A percentile compares a stretch with the other conserved stretches of the same genome.
phyloP scores from a whole-genome alignment of 2,329 filamentous ascomycete species.

The Sporothrix variecibatus region DNA sequence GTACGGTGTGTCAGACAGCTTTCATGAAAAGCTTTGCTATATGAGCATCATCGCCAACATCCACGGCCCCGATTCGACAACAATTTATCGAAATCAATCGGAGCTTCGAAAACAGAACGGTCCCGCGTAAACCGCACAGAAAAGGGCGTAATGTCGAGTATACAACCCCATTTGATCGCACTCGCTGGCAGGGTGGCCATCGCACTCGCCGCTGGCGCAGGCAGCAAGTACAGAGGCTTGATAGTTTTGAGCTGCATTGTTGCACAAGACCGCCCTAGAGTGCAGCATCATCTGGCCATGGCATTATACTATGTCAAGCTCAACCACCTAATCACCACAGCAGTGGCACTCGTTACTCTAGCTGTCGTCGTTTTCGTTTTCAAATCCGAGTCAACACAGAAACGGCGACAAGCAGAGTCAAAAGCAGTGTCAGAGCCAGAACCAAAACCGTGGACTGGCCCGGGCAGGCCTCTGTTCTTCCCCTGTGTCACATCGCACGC shows the following conservation, averaged over 20 bases:
- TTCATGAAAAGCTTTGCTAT: background rate
- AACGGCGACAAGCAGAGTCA: background rate
- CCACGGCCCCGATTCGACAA: background rate
- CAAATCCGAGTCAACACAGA: background rate
- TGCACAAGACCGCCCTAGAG: background rate
- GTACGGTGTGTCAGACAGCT: background rate
- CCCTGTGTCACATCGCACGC: slow-evolving; percentile 66
- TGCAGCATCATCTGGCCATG: background rate
- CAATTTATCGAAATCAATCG: background rate
- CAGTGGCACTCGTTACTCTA: background rate
- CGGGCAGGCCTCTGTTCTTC: slow-evolving; percentile 56
- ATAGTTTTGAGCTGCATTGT: background rate
- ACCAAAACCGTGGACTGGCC: slow-evolving; percentile 32
- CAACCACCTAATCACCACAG: background rate
- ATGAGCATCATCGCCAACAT: background rate
- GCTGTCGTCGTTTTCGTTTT: background rate
- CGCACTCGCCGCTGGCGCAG: background rate
- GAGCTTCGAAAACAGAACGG: background rate
- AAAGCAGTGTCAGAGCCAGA: background rate
- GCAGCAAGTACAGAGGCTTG: background rate
- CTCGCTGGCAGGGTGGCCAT: background rate
- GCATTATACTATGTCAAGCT: background rate
- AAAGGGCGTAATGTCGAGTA: background rate
- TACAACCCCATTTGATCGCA: background rate
- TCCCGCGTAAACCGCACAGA: background rate